Percentiles rank a stretch among this genome's conserved stretches.
Conservation (phyloP, 352 stramenopile genomes). For the Phytopythium ostracodes region DNA sequence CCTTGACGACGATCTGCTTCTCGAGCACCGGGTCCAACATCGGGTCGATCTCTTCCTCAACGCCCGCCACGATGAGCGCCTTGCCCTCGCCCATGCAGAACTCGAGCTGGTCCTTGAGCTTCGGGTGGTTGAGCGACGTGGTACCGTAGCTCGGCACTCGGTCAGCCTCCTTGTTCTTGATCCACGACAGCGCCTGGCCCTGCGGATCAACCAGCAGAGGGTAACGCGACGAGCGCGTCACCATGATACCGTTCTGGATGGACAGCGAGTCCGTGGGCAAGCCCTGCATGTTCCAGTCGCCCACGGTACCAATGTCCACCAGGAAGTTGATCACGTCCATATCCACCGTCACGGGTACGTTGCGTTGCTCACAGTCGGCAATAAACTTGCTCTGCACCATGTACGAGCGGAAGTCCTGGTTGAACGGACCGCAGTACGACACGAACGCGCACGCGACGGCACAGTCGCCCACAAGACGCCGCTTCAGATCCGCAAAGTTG, state of each 20-base stretch:
- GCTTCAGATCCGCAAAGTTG: slow-evolving; percentile 97
- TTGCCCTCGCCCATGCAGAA: slow-evolving; percentile 97
- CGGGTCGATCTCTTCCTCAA: slow-evolving; percentile 98
- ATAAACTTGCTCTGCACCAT: slow-evolving; percentile 97
- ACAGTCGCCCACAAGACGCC: slow-evolving; percentile 95
- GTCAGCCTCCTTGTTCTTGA: slow-evolving; percentile 93
- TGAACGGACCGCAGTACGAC: slow-evolving; percentile 98
- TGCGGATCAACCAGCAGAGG: slow-evolving; percentile 97
- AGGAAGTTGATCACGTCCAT: slow-evolving; percentile 97
- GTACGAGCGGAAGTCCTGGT: slow-evolving; percentile 96
- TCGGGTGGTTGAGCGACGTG: slow-evolving; percentile 94
- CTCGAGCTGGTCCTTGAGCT: slow-evolving; percentile 98
- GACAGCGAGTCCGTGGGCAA: slow-evolving; percentile 96
- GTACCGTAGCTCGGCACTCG: slow-evolving; percentile 95
- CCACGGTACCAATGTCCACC: slow-evolving; percentile 96
- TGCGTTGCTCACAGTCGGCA: slow-evolving; percentile 88
- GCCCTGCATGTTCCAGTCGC: slow-evolving; percentile 98
- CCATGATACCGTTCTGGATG: slow-evolving; percentile 99
- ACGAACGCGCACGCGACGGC: slow-evolving; percentile 97
- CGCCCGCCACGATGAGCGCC: slow-evolving; percentile 91
- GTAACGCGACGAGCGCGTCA: slow-evolving; percentile 95
- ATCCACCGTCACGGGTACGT: slow-evolving; percentile 93
- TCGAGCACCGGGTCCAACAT: slow-evolving; percentile 98
- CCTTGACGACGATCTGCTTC: slow-evolving; percentile 96
- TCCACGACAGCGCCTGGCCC: slow-evolving; percentile 97